phyloP scores from a whole-genome alignment of 495 filamentous ascomycete species.

The Hypoxylon lienhwacheense region DNA sequence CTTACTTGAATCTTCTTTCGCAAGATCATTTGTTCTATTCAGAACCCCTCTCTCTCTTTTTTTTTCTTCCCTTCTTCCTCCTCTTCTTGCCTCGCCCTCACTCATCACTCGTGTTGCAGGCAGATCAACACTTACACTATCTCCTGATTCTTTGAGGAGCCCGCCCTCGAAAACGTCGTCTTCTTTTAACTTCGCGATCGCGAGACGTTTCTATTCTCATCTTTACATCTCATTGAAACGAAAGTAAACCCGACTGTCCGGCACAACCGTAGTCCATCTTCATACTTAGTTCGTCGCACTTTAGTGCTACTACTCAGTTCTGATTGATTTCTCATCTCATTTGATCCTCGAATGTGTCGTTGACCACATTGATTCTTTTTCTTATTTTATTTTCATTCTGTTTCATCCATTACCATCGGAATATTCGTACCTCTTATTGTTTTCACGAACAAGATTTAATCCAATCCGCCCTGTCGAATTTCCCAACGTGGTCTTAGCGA shows the following conservation, averaged over 20 bases:
- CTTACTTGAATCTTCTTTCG: constrained; percentile 37
- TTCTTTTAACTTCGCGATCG: constrained; percentile 28
- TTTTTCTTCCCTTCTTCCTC: constrained; percentile 25
- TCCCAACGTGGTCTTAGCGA: constrained; percentile 24
- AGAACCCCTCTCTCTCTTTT: constrained; percentile 36
- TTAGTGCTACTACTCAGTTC: constrained; percentile 18
- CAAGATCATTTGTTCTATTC: constrained; percentile 41
- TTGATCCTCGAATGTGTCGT: constrained; percentile 38
- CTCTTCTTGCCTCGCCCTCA: constrained; percentile 23
- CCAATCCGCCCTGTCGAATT: constrained; percentile 47
- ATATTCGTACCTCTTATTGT: constrained; percentile 14
- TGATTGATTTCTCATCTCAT: constrained; percentile 17
- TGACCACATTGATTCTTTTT: constrained; percentile 42
- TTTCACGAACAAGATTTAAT: constrained; percentile 43
- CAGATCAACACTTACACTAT: constrained; percentile 23
- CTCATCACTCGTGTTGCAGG: constrained; percentile 41
- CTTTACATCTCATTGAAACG: constrained; percentile 34
- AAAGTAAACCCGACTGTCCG: constrained; percentile 41
- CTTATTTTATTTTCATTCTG: constrained; percentile 39
- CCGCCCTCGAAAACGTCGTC: constrained; percentile 22
- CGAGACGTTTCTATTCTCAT: constrained; percentile 38
- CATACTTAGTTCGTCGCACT: constrained; percentile 24
- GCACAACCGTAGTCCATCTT: constrained; percentile 39
- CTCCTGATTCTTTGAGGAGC: constrained; percentile 15
- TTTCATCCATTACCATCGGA: constrained; percentile 27